Conservation (phyloP, 306 rosid species). For the Cicer pinnatifidum region DNA sequence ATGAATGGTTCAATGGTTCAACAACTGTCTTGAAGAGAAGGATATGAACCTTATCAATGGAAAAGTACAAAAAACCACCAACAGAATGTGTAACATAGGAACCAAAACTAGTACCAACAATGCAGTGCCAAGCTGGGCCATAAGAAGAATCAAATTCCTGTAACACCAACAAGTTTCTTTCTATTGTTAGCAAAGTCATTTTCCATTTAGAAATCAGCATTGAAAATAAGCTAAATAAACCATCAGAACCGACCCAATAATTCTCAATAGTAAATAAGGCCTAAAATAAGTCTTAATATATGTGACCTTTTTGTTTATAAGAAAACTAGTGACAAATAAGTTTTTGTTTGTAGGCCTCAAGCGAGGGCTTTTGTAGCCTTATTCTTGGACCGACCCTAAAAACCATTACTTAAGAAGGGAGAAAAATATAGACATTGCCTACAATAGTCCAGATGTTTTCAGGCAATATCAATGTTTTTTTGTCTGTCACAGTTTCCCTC, state of each 20-base stretch:
- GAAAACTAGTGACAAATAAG: no score
- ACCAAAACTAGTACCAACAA: slow-evolving; percentile 94
- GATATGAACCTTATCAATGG: slow-evolving; percentile 85
- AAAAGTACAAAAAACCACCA: slow-evolving; percentile 89
- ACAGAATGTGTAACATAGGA: slow-evolving; percentile 91
- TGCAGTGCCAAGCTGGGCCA: slow-evolving; percentile 99
- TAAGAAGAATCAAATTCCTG: slow-evolving; percentile 90
- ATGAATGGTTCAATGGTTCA: slow-evolving; percentile 74
- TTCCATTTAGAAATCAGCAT: neutral
- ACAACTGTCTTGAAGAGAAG: slow-evolving; percentile 95
- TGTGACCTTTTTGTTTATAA: no score
- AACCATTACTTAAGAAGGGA: no score
- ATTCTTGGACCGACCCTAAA: no score
- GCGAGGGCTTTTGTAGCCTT: no score
- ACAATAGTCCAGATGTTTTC: no score
- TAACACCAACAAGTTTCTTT: slow-evolving; percentile 24
- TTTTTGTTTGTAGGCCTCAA: no score
- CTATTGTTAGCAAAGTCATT: slow-evolving; percentile 35
- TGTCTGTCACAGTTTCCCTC: no score
- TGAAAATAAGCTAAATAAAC: neutral
- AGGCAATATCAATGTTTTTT: no score
- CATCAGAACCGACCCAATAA: neutral
- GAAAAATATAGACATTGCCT: no score
- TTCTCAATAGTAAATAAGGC: no score
- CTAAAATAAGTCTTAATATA: no score